Evolutionary conservation across 2,329 filamentous ascomycete species (phyloP), one percentile per base, ranked within the genome.

Genomic region (Xylariaceae sp.): DNA sequence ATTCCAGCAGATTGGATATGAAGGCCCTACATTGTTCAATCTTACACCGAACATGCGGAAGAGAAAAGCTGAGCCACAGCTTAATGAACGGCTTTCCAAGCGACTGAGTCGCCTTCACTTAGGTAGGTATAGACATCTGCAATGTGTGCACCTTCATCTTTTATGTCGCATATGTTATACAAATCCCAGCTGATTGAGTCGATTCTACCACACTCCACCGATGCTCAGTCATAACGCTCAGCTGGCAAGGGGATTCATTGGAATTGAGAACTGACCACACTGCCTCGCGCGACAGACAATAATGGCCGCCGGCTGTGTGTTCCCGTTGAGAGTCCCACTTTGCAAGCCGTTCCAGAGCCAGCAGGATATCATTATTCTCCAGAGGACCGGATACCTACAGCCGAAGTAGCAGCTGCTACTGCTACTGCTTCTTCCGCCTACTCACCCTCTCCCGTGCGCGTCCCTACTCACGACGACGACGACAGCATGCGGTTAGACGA

Each of bases 401-500:
- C 51, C 45, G 37, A 41, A 41, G 60, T 62, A 53, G 64, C 62
- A 54, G 56, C 65, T 51, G 23, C 49, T 35, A 49, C 58, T 47
- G 44, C 63, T 53, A 18, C 17, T 18, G 17, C 63, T 53, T 60
- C 50, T 48, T 60, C 63, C 54, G 64, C 62, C 55, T 55, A 65
- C 52, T 41, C 37, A 10, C 9, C 9, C 37, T 41, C 37, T 41
- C 13, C 37, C 9, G 7, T 9, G 9, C 37, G 37, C 13, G 37
- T 10, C 37, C 37, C 9, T 41, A 13, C 37, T 41, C 37, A 41
- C 37, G 70, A 71, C 17, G 77, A 83, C 63, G 77, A 18, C 17
- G 17, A 83, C 64, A 70, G 74, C 58, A 97, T 97, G 93, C 82
- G 88, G 59, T 73, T 97, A 61, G 92, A 97, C 75, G 88, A 96